A percentile compares a stretch with the other conserved stretches of the same genome.
These are phyloP conservation scores for Trichosanthes cucumerina DNA, from an alignment of 306 rosid species.

Conservation along the genomic window DNA sequence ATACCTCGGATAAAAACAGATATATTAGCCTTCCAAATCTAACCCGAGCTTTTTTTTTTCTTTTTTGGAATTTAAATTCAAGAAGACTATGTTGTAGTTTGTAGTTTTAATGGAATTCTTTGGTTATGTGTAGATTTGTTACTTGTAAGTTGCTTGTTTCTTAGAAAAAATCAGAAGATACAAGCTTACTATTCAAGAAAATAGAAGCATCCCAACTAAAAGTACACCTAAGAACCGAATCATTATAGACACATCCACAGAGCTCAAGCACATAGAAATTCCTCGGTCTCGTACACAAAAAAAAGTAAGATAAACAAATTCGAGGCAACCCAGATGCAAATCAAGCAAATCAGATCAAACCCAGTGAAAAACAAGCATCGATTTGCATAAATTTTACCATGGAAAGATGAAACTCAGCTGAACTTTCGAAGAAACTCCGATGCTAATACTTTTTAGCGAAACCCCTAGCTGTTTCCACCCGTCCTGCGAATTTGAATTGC, in stretches of 20 bases:
- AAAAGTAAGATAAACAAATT: background rate
- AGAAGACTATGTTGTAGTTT: background rate
- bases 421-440: slow-evolving; percentile 17
- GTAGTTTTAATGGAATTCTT: background rate
- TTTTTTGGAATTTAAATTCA: background rate
- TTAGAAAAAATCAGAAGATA: background rate
- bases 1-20: background rate
- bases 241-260: background rate
- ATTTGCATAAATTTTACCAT: slow-evolving; percentile 19
- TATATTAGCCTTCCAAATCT: background rate
- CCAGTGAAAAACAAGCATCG: slow-evolving; percentile 23
- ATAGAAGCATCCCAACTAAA: background rate
- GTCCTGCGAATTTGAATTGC: background rate
- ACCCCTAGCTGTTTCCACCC: slow-evolving; percentile 3
- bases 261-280: slow-evolving; percentile 6
- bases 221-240: background rate
- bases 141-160: background rate
- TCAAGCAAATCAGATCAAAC: slow-evolving; percentile 10
- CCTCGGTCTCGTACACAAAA: background rate
- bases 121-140: background rate
- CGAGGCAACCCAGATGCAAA: slow-evolving; percentile 26
- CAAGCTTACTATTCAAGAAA: background rate
- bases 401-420: slow-evolving; percentile 1
- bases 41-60: background rate
- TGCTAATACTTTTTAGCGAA: background rate